These are phyloP conservation scores for Atkinsonella hypoxylon DNA, from an alignment of 2,329 filamentous ascomycete species.

Conservation along the genomic window DNA sequence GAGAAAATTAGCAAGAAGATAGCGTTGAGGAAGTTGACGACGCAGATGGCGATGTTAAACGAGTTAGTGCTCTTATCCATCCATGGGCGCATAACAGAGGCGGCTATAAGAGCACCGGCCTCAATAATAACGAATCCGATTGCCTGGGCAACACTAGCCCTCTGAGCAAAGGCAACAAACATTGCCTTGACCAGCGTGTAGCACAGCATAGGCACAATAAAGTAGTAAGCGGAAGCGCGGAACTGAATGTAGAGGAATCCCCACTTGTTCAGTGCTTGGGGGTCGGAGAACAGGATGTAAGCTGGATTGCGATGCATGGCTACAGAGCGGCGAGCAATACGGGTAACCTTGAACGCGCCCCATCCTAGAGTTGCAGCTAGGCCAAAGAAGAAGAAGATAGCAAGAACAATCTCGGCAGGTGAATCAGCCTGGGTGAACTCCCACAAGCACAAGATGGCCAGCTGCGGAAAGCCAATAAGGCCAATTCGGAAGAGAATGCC, in stretches of 20 bases:
- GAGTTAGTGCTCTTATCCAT: conserved; percentile 99
- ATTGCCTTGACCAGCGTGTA: conserved; percentile 82
- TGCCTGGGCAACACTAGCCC: conserved; percentile 59
- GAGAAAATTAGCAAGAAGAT: conserved; percentile 87
- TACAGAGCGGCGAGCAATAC: conserved; percentile 78
- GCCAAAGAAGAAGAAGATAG: conserved; percentile 78
- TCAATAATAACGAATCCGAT: conserved; percentile 77
- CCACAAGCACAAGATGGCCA: conserved; percentile 85
- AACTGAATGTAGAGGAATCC: conserved; percentile 97
- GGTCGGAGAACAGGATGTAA: conserved; percentile 93
- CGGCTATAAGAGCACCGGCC: conserved; percentile 60
- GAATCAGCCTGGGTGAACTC: conserved; percentile 83
- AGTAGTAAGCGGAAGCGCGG: conserved; percentile 91
- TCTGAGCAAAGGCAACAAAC: conserved; percentile 75
- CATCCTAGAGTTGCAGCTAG: conserved; percentile 68
- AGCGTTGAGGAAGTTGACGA: conserved; percentile 80
- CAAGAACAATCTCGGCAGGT: conserved; percentile 71
- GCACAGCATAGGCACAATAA: conserved; percentile 65
- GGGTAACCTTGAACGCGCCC: conserved; percentile 83
- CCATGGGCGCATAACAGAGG: conserved; percentile 77
- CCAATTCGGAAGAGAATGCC: conserved; percentile 86
- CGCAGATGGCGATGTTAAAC: conserved; percentile 88
- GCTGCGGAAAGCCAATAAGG: conserved; percentile 83
- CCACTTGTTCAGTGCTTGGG: conserved; percentile 92
- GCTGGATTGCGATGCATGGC: conserved; percentile 90